These are phyloP conservation scores for Saturnispora silvae DNA, from an alignment of 805 yeast species.

Conservation along the genomic window DNA sequence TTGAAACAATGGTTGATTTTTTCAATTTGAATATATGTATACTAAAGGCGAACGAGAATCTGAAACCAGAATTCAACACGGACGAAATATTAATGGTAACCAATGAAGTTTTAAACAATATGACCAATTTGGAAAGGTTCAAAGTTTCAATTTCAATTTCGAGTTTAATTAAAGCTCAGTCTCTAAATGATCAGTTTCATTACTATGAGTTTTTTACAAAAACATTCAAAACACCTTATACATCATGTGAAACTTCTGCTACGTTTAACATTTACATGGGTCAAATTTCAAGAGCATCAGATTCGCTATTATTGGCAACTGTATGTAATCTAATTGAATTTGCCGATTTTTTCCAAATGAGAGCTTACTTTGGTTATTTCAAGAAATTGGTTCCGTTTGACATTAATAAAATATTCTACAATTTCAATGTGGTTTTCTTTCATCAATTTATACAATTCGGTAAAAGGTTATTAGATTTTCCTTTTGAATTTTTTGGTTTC, in stretches of 20 bases:
- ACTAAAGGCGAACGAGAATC: neutral
- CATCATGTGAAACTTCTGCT: constrained; percentile 29
- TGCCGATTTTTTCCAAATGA: constrained; percentile 24
- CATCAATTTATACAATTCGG: constrained; percentile 34
- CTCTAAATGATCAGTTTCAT: constrained; percentile 14
- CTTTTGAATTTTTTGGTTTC: constrained; percentile 32
- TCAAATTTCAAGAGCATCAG: constrained; percentile 23
- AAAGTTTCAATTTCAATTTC: constrained; percentile 13
- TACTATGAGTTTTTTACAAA: constrained; percentile 25
- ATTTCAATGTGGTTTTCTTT: constrained; percentile 28
- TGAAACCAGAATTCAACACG: neutral
- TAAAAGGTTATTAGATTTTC: constrained; percentile 27
- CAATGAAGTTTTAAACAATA: constrained; percentile 1
- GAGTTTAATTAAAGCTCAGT: constrained; percentile 16
- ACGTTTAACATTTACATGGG: constrained; percentile 30
- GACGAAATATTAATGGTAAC: constrained; percentile 1
- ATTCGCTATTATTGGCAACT: constrained; percentile 25
- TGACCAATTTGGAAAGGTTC: neutral
- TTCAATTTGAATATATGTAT: constrained; percentile 19
- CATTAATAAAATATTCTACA: constrained; percentile 22
- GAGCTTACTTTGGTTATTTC: constrained; percentile 23
- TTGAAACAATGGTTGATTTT: constrained; percentile 23
- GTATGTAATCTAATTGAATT: constrained; percentile 34
- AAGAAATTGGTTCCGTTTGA: constrained; percentile 17
- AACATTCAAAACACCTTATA: constrained; percentile 28